Evolutionary conservation across 2,329 filamentous ascomycete species (phyloP).

Genomic region (Scedosporium aurantiacum): DNA sequence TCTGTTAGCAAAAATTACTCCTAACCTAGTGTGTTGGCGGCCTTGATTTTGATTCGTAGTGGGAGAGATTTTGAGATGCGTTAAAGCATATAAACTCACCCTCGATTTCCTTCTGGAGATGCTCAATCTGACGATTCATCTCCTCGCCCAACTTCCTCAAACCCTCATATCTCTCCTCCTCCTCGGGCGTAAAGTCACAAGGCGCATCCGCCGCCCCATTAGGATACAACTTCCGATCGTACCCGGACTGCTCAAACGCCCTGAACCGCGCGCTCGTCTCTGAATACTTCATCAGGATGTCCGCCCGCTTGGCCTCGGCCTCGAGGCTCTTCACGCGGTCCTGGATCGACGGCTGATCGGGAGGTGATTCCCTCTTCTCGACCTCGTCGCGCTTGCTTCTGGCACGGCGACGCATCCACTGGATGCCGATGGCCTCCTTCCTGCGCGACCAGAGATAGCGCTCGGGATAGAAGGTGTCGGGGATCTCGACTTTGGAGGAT

Average conservation of each 20-base stretch:
- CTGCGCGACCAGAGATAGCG: slow-evolving; percentile 36
- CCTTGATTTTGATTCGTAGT: too few species aligned
- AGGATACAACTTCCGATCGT: slow-evolving; percentile 25
- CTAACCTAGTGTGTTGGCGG: not conserved
- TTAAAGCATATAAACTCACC: too few species aligned
- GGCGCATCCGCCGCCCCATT: slow-evolving; percentile 26
- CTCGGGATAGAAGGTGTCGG: slow-evolving; percentile 40
- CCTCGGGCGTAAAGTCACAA: slow-evolving; percentile 21
- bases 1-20: not conserved
- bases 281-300: slow-evolving; percentile 20
- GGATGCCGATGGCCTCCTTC: slow-evolving; percentile 25
- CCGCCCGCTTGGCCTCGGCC: slow-evolving; percentile 10
- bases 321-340: not conserved
- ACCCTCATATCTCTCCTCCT: slow-evolving; percentile 12
- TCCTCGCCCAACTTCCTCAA: slow-evolving; percentile 17
- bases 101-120: slow-evolving; percentile 13
- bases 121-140: slow-evolving; percentile 19
- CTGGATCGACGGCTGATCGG: not conserved
- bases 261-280: slow-evolving; percentile 24
- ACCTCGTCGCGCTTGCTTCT: not conserved
- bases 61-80: too few species aligned
- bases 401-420: slow-evolving; percentile 5
- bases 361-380: not conserved
- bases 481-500: slow-evolving; percentile 15
- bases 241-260: slow-evolving; percentile 25